Evolutionary conservation across 805 yeast genomes (phyloP), one percentile per base, ranked within the genome.

Genomic region (Jamesozyma jinghongensis): DNA sequence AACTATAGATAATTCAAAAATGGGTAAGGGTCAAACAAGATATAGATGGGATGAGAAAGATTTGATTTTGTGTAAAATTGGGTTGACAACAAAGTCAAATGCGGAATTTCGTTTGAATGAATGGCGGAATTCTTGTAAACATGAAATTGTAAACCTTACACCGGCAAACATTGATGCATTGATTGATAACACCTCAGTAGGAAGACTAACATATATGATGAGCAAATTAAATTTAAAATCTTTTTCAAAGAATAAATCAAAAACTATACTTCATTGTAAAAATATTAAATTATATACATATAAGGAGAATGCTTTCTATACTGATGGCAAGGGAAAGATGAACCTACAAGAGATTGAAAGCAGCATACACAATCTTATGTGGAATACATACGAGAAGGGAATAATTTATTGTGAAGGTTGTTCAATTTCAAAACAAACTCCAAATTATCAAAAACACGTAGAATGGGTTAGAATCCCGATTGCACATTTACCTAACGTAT

Each of bases 321-420:
- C 40, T 2, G 45, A 48, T 18, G 50, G 53, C 2, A 35, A 41
- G 19, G 51, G 54, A 6, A 36, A 40, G 2, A 34, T 40, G 29
- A 20, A 49, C 1, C 41, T 56, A 11, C 42, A 40, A 13, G 45
- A 44, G 17, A 45, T 54, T 17, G 63, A 59, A 38, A 38, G 42
- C 19, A 36, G 38, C 4, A 45, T 57, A 10, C 63, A 59, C 32
- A 41, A 41, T n/a, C 34, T 47, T 14, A 43, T 59, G 22, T 57
- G 62, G 63, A 45, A 50, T 37, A 45, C 47, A 32, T 57, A 50
- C 25, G 63, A 62, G 0, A 53, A 54, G 37, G 62, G 61, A 0
- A 30, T 52, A 4, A 42, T 57, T 16, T 45, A 52, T 41, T 59
- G 63, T 36, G 45, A 49, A 29, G 62, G 60, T 4, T 59, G 63